Evolutionary conservation across 164 flowering plant genomes (phyloP).

Genomic region (Piper longum): DNA sequence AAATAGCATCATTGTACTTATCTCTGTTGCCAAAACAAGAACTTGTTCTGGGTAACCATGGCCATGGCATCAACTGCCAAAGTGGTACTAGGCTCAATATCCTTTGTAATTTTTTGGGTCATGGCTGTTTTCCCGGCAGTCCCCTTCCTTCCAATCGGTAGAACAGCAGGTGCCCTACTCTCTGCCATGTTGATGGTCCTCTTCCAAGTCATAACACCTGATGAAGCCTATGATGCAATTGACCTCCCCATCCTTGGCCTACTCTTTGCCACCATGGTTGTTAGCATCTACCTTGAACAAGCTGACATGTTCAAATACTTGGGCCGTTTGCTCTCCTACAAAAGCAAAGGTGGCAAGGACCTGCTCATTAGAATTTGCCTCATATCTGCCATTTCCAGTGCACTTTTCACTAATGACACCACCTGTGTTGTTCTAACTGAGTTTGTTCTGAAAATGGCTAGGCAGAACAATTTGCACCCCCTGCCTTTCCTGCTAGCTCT

Average conservation of each 20-base stretch:
- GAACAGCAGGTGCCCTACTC: conserved; percentile 82
- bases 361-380: conserved; percentile 54
- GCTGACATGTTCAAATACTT: conserved; percentile 84
- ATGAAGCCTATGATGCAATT: conserved; percentile 63
- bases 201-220: conserved; percentile 58
- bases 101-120: conserved; percentile 72
- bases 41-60: conserved; percentile 7
- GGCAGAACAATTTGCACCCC: conserved; percentile 77
- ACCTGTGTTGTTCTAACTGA: conserved; percentile 76
- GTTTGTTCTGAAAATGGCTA: conserved; percentile 66
- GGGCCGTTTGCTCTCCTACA: conserved; percentile 61
- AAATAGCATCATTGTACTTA: neutral
- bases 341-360: conserved; percentile 66
- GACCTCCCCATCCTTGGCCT: conserved; percentile 89
- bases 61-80: conserved; percentile 44
- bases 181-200: conserved; percentile 84
- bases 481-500: conserved; percentile 74
- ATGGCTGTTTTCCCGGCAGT: conserved; percentile 80
- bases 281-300: conserved; percentile 62
- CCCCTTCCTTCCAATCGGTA: conserved; percentile 75
- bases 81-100: conserved; percentile 58
- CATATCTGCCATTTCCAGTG: conserved; percentile 72
- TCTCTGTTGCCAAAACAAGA: neutral
- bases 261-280: conserved; percentile 93
- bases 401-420: conserved; percentile 88